Conservation (phyloP, 495 filamentous ascomycete species). For the Xylaria intraflava region DNA sequence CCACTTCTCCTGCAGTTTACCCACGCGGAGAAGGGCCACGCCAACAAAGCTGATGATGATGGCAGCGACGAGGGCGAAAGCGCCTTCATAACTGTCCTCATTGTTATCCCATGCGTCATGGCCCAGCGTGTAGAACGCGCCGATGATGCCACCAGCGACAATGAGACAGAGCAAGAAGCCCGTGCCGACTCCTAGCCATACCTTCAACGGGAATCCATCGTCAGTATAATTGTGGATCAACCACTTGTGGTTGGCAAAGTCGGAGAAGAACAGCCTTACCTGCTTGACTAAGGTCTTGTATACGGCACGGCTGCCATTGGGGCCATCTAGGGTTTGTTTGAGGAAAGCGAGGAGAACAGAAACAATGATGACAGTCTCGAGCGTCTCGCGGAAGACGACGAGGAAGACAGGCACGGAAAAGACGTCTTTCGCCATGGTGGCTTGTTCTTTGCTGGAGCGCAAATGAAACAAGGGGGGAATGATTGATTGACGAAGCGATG, state of each 20-base stretch:
- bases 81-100: slow-evolving; percentile 74
- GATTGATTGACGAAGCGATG: not conserved
- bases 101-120: slow-evolving; percentile 56
- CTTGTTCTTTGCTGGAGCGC: not conserved
- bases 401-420: slow-evolving; percentile 74
- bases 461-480: not conserved
- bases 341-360: slow-evolving; percentile 77
- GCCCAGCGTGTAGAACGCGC: slow-evolving; percentile 68
- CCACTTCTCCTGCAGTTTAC: slow-evolving; percentile 83
- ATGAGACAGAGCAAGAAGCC: slow-evolving; percentile 62
- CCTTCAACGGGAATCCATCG: slow-evolving; percentile 31
- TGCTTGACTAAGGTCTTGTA: slow-evolving; percentile 68
- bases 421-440: slow-evolving; percentile 47
- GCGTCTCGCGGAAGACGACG: slow-evolving; percentile 75
- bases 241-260: not conserved
- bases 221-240: slow-evolving; percentile 7
- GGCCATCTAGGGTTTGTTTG: slow-evolving; percentile 64
- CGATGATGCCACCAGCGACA: slow-evolving; percentile 69
- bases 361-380: slow-evolving; percentile 76
- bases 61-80: slow-evolving; percentile 61
- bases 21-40: slow-evolving; percentile 69
- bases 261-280: slow-evolving; percentile 36
- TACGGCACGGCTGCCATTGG: slow-evolving; percentile 45
- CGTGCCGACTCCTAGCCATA: slow-evolving; percentile 61
- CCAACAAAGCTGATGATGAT: slow-evolving; percentile 77